Base-by-base conservation (phyloP, 257 asterid species). In the Apocynum venetum region DNA sequence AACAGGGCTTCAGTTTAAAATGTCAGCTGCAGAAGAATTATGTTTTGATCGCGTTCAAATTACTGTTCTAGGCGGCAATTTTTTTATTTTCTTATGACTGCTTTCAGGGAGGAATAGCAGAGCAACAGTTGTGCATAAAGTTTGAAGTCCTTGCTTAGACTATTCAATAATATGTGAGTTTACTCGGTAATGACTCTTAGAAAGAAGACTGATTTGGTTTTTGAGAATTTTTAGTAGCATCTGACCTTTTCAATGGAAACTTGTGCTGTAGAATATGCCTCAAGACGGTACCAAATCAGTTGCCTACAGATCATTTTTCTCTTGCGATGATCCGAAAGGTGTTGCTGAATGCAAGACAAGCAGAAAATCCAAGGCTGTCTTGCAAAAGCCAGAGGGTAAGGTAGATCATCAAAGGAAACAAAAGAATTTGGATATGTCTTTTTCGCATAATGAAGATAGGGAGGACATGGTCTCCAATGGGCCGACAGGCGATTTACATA, bases 241-340 rank as follows among this genome's bases (percentile, higher is more conserved):
- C 78, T 87, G 89, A 90, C 85, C 55, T 61, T 76, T 76, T 80
- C 86, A 61, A 25, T 75, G 59, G 57, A 9, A 31, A 72, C 73
- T 80, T 82, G 56, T 80, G 76, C 53, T 4, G 49, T 73, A 84
- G 91, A 90, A 85, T 74, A 92, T 88, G 90, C 91, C 90, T 85
- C 92, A 84, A 75, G 93, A 88, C 85, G 83, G 89, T 44, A 67
- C 81, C 44, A 90, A 88, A 87, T 90, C 97, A 69, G 86, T 71
- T 72, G 88, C 81, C 43, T 89, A 88, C 76, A 83, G 93, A 88
- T 88, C 96, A 44, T 88, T 92, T 19, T 81, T 92, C 85, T 85
- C 90, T 8, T 92, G 97, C 44, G 92, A 87, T 76, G 96, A 88
- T 78, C 90, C 95, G 4, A 91, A 83, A 81, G 97, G 97, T 8